Base-by-base conservation (phyloP, 345 rosid species). In the Salix viminalis region DNA sequence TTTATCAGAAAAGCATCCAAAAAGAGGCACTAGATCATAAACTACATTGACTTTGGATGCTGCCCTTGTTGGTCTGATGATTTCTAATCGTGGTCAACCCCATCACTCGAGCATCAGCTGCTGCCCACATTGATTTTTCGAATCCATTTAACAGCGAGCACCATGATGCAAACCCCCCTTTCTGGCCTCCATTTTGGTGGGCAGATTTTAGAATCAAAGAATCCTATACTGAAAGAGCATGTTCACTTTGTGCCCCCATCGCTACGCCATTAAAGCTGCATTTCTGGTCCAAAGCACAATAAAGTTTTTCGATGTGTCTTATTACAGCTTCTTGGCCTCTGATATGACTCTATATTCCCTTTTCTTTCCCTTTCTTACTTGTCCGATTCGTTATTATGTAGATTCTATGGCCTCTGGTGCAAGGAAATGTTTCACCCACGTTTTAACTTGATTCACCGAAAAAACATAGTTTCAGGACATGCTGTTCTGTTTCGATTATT, bases 151-250 rank as follows among this genome's bases (percentile, higher is more conserved):
- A 30, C 48, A 56, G 69, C 69, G 69, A 81, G 72, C 90, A 79
- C 72, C 39, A 79, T 85, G 37, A 76, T 85, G 37, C 7, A 67
- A 15, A 19, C 39, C 62, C 28, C 64, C 69, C 84, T 82, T 82
- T 84, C 39, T 74, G 82, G 80, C 80, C 78, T 77, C 87, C 84
- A 69, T 16, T 32, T 75, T 75, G 84, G 87, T 65, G 70, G 70
- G 79, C 85, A 84, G 34, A 36, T 62, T 78, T 79, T 65, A 28
- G 79, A 70, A 16, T 44, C 34, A 72, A 79, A 79, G 89, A 77
- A 83, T 86, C 84, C 81, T 60, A 75, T 41, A 74, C 41, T 67
- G 26, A 64, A 72, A 72, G 68, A 34, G 11, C 68, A 69, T n/a
- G 34, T 67, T 26, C 56, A 4, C 69, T 44, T 56, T 73, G 8